A percentile compares a stretch with the other conserved stretches of the same genome.
These are phyloP conservation scores for Protomyces inundatus DNA, from an alignment of 1,139 yeast genomes.

Conservation along the genomic window DNA sequence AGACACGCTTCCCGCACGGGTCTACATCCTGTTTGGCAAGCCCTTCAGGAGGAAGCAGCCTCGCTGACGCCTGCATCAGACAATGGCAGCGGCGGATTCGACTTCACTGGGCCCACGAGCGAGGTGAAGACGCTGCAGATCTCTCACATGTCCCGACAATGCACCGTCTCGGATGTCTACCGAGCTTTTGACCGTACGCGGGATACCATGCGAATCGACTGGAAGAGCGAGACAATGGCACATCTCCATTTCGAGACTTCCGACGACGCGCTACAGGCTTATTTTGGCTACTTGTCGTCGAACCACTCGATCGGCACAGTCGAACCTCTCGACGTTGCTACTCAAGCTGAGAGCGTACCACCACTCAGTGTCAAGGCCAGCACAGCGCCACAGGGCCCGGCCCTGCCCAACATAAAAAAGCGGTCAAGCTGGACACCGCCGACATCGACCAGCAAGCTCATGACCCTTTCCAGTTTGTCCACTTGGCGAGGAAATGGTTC, in stretches of 20 bases:
- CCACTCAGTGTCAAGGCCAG: not conserved
- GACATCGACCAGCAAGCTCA: constrained; percentile 1
- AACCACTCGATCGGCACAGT: constrained; percentile 23
- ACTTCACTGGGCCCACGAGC: not conserved
- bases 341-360: not conserved
- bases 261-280: constrained; percentile 20
- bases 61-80: not conserved
- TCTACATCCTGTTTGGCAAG: not conserved
- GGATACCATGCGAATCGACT: constrained; percentile 20
- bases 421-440: constrained; percentile 5
- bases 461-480: constrained; percentile 8
- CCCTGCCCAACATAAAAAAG: constrained; percentile 1
- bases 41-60: not conserved
- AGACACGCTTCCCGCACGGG: not conserved
- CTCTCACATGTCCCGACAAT: constrained; percentile 12
- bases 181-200: constrained; percentile 10
- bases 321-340: constrained; percentile 11
- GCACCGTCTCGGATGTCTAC: constrained; percentile 14
- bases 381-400: not conserved
- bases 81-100: not conserved
- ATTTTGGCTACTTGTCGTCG: constrained; percentile 26
- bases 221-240: constrained; percentile 12
- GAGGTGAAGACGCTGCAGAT: constrained; percentile 18
- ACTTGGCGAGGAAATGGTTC: constrained; percentile 14
- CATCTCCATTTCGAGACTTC: constrained; percentile 17